Percentiles rank a stretch among this genome's conserved stretches.
These are phyloP conservation scores for Colletotrichum sp. DNA, from an alignment of 2,329 filamentous ascomycete species.

Conservation along the genomic window DNA sequence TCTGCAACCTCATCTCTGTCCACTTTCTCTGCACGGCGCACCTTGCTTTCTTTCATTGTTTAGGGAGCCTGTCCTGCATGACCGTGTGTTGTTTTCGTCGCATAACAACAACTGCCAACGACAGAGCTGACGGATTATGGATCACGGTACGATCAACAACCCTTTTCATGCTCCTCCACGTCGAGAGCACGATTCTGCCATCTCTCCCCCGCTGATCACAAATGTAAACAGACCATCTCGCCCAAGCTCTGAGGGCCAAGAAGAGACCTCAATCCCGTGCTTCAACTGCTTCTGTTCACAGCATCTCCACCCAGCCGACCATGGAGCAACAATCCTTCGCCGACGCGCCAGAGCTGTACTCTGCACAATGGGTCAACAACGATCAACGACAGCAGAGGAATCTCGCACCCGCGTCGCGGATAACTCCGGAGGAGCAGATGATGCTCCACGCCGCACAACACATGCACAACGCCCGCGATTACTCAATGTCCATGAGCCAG, in stretches of 20 bases:
- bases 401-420: slow-evolving; percentile 46
- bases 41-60: slow-evolving; percentile 18
- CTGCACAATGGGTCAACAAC: slow-evolving; percentile 54
- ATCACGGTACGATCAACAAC: slow-evolving; percentile 14
- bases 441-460: slow-evolving; percentile 59
- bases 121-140: slow-evolving; percentile 11
- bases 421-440: slow-evolving; percentile 65
- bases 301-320: slow-evolving; percentile 54
- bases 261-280: slow-evolving; percentile 59
- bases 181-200: not conserved
- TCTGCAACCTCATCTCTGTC: not conserved
- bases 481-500: slow-evolving; percentile 44
- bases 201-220: slow-evolving; percentile 28
- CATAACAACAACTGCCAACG: slow-evolving; percentile 14
- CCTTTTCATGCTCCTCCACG: not conserved
- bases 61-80: slow-evolving; percentile 4
- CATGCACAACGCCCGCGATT: slow-evolving; percentile 55
- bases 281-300: slow-evolving; percentile 63
- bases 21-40: not conserved
- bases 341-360: slow-evolving; percentile 49
- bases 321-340: slow-evolving; percentile 52
- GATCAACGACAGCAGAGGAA: slow-evolving; percentile 49
- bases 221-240: slow-evolving; percentile 31
- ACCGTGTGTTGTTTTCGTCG: slow-evolving; percentile 23
- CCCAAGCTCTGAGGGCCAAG: slow-evolving; percentile 43